Evolutionary conservation across 768 basidiomycete genomes (phyloP), one percentile per base, ranked within the genome.

Genomic region (Lentinula guzmanii): DNA sequence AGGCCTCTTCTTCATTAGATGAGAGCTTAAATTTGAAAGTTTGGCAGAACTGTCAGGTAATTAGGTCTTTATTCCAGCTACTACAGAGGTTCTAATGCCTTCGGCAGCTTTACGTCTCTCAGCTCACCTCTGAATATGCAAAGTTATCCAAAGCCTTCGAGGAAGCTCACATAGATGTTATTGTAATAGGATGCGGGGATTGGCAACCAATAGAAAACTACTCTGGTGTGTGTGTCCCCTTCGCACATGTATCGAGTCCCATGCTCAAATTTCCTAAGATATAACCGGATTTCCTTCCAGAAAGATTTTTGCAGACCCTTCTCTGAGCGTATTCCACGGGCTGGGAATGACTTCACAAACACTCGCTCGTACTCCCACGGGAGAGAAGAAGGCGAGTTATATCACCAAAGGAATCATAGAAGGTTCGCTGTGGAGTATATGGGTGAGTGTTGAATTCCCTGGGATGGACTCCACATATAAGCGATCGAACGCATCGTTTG

Each of bases 271-370:
- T 4, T 21, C 3, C 16, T 7, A 48, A 60, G 83, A 82, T 58
- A 73, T 67, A 1, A 82, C 84, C 1, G 71, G 70, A 0, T 84
- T 82, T 65, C 62, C 62, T 8, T 79, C 79, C 0, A 61, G 69
- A 0, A 64, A 68, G 31, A 80, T 91, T 31, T 91, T 85, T 67
- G 85, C 89, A 10, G 86, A 92, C 65, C 86, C 89, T 0, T 75
- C 77, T 0, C 78, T 87, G 4, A 69, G 74, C 28, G 72, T 93
- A 0, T 91, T 86, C 67, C 77, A 73, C 28, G 73, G 75, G 0
- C 77, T 92, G 0, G 88, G 86, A 1, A 83, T 91, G 79, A 82
- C 78, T 3, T 69, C 77, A 2, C 81, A 87, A 66, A 79, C 62
- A 10, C 70, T 85, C 2, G 69, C 70, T 5, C 60, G 35, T 8